Conservation (phyloP, 1,284 basidiomycete genomes). For the Meripilus lineatus region DNA sequence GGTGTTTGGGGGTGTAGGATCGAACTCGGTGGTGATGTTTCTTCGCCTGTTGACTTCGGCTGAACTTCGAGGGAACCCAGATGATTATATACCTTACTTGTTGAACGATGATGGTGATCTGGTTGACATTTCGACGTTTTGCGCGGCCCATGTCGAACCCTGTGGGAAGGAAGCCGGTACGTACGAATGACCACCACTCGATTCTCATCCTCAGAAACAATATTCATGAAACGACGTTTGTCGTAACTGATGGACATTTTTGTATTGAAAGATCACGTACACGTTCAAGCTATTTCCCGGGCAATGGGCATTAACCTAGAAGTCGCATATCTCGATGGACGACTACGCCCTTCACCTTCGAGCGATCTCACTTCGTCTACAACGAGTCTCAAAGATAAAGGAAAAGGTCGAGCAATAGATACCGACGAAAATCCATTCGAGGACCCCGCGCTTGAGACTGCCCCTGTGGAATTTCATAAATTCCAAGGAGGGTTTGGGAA, state of each 20-base stretch:
- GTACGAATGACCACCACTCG: too few relatives aligned
- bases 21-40: slow-evolving; percentile 69
- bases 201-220: slow-evolving; percentile 3
- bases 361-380: too few relatives aligned
- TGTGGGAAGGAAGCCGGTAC: slow-evolving; percentile 78
- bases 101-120: slow-evolving; percentile 63
- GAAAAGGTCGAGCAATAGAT: slow-evolving; percentile 11
- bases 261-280: slow-evolving; percentile 69
- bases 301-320: slow-evolving; percentile 67
- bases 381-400: slow-evolving; percentile 13
- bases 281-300: slow-evolving; percentile 74
- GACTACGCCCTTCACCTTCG: slow-evolving; percentile 6
- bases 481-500: too few relatives aligned
- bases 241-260: too few relatives aligned
- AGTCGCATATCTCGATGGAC: slow-evolving; percentile 77
- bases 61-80: slow-evolving; percentile 65
- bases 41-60: slow-evolving; percentile 80
- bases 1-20: too few relatives aligned
- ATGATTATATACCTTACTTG: slow-evolving; percentile 68
- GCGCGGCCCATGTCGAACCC: slow-evolving; percentile 74
- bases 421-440: too few relatives aligned
- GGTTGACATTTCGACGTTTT: slow-evolving; percentile 64
- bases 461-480: too few relatives aligned
- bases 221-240: too few relatives aligned
- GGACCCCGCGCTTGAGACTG: too few relatives aligned